Evolutionary conservation across 441 rosid species (phyloP).

Genomic region (Mallotus repandus): DNA sequence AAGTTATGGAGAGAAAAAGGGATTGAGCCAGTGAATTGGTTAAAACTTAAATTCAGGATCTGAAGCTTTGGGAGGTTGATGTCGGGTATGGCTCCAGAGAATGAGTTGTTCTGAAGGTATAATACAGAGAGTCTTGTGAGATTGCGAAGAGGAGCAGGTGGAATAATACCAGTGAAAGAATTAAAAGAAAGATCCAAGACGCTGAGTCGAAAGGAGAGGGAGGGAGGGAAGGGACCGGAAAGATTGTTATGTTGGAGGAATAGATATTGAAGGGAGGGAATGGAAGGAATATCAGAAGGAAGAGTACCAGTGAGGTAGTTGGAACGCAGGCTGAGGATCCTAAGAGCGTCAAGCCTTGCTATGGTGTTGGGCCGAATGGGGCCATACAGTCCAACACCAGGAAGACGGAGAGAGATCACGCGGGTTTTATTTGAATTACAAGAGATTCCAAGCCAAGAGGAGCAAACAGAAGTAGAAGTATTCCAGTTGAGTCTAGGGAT

Average conservation of each 20-base stretch:
- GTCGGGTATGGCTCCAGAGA: conserved; percentile 64
- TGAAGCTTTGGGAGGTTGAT: conserved; percentile 34
- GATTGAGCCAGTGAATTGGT: conserved; percentile 69
- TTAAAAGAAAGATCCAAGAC: conserved; percentile 74
- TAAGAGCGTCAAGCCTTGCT: conserved; percentile 56
- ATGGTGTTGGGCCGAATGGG: conserved; percentile 61
- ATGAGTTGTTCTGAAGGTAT: conserved; percentile 51
- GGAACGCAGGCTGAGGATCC: conserved; percentile 75
- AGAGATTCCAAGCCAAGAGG: conserved; percentile 67
- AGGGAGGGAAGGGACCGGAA: conserved; percentile 52
- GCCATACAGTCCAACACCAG: conserved; percentile 72
- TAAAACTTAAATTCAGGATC: conserved; percentile 58
- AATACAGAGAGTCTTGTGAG: conserved; percentile 54
- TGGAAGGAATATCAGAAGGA: conserved; percentile 68
- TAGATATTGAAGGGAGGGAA: conserved; percentile 54
- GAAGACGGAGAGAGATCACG: conserved; percentile 61
- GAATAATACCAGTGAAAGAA: conserved; percentile 58
- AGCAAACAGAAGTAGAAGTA: conserved; percentile 54
- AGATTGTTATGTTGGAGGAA: conserved; percentile 63
- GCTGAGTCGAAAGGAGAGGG: conserved; percentile 38
- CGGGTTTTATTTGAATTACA: conserved; percentile 54
- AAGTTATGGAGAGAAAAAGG: conserved; percentile 50
- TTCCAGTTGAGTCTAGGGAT: conserved; percentile 65
- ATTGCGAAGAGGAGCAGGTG: conserved; percentile 45
- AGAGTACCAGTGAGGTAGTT: conserved; percentile 62